These are phyloP conservation scores for Fusarium chuoi DNA, from an alignment of 2,329 filamentous ascomycete species.

Conservation along the genomic window DNA sequence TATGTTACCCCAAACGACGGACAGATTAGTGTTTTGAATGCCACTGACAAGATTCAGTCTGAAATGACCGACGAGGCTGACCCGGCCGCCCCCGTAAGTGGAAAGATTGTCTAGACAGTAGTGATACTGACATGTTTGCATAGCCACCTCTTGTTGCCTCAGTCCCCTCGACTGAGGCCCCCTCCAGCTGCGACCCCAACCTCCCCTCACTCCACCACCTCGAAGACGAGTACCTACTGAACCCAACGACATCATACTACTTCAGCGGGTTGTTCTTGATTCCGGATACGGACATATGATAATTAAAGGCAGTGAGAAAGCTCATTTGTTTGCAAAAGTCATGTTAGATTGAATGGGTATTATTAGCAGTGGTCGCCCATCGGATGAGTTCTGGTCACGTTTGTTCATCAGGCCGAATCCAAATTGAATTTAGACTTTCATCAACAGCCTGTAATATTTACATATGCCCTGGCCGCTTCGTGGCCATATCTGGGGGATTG, in stretches of 20 bases:
- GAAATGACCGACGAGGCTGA: neutral
- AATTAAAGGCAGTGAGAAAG: neutral
- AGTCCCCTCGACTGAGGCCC: neutral
- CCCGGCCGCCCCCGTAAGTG: neutral
- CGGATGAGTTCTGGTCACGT: neutral
- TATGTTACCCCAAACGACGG: neutral
- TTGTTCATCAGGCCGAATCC: neutral
- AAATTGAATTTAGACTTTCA: neutral
- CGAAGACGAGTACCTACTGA: neutral
- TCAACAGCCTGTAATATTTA: neutral
- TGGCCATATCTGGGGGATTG: neutral
- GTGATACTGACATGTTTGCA: neutral
- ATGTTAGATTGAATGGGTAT: neutral
- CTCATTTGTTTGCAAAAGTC: neutral
- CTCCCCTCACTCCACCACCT: neutral
- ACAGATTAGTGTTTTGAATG: neutral
- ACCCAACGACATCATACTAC: no score
- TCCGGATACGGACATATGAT: accelerated
- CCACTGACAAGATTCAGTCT: neutral
- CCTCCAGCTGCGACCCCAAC: neutral
- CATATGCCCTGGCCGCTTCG: neutral
- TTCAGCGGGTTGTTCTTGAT: neutral
- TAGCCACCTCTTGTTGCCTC: neutral
- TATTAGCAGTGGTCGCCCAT: neutral
- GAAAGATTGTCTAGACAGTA: neutral